Evolutionary conservation across 2,329 filamentous ascomycete species (phyloP), one percentile per base, ranked within the genome.

Genomic region (Anthostomella pinea): DNA sequence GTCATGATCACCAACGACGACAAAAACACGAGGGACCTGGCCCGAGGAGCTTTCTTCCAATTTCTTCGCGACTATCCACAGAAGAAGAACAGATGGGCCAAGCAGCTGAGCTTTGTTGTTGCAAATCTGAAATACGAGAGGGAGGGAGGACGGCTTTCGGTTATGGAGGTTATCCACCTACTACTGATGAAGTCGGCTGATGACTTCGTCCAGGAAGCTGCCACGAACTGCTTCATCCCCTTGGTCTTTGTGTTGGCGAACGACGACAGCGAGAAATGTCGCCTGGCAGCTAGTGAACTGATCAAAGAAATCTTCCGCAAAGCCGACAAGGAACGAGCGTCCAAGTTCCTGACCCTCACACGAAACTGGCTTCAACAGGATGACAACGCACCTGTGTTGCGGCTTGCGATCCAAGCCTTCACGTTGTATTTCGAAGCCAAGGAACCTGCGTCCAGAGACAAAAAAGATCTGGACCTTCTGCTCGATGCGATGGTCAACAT

Each of bases 1-100:
- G 85, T 96, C 60, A 97, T 97, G 90, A 85, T 98, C 38, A 95
- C 86, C 28, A 97, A 97, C 57, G 87, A 95, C 45, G 90, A 94
- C 51, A 85, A 85, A 51, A 82, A 85, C 47, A 91, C 91, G 3
- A 79, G 93, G 34, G 88, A 96, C 59, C 72, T 95, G 23, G 90
- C 91, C 10, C 77, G 93, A 38, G 88, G 88, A 14, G 85, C 88
- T 10, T 98, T 94, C 63, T 85, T 95, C 62, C 88, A 96, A 50
- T 98, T 98, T 66, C 69, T 98, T 38, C 80, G 90, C 48, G 89
- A 96, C 35, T 98, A 96, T 56, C 91, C 93, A 0, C 93, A 97
- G 60, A 88, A 85, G 54, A 90, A 89, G 63, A 85, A 81, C 45
- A 77, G 93, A 10, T 94, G 93, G 82, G 76, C 79, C 24, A 95